These are phyloP conservation scores for Aureobasidium subglaciale DNA, from an alignment of 2,329 filamentous ascomycete genomes.

Conservation along the genomic window DNA sequence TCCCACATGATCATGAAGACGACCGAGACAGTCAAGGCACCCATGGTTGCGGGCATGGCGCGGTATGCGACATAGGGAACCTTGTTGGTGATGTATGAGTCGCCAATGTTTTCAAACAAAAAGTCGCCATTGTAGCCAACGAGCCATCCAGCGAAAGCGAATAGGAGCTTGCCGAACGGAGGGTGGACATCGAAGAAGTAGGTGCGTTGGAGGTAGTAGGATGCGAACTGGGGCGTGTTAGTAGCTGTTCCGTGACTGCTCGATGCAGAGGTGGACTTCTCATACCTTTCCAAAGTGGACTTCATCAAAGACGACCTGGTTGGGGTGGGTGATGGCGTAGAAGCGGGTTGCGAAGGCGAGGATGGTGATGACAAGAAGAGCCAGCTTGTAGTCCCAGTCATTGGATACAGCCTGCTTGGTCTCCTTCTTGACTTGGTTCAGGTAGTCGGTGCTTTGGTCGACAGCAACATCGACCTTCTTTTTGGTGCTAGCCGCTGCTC, in stretches of 20 bases:
- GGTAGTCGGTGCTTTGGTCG: constrained; percentile 34
- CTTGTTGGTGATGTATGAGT: constrained; percentile 94
- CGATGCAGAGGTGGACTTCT: background rate
- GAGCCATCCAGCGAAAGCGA: constrained; percentile 94
- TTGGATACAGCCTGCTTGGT: constrained; percentile 24
- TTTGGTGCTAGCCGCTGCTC: constrained; percentile 15
- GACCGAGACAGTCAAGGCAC: constrained; percentile 86
- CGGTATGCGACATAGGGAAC: constrained; percentile 96
- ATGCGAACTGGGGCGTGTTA: constrained; percentile 39
- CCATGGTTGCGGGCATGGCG: constrained; percentile 83
- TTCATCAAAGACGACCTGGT: constrained; percentile 97
- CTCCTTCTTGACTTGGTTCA: constrained; percentile 31
- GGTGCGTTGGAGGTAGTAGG: constrained; percentile 84
- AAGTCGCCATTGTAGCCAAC: constrained; percentile 96
- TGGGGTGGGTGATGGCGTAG: constrained; percentile 90
- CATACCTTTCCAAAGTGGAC: constrained; percentile 97
- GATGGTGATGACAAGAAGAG: constrained; percentile 66
- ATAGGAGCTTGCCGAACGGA: constrained; percentile 95
- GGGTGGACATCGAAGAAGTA: constrained; percentile 99
- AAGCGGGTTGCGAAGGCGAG: constrained; percentile 89
- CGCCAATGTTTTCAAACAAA: constrained; percentile 98
- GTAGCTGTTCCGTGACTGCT: background rate
- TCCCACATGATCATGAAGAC: constrained; percentile 99
- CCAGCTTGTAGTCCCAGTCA: constrained; percentile 79
- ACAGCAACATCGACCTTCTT: constrained; percentile 21